Evolutionary conservation across 768 basidiomycete genomes (phyloP), one percentile per base, ranked within the genome.

Genomic region (Leucocoprinus sp.): DNA sequence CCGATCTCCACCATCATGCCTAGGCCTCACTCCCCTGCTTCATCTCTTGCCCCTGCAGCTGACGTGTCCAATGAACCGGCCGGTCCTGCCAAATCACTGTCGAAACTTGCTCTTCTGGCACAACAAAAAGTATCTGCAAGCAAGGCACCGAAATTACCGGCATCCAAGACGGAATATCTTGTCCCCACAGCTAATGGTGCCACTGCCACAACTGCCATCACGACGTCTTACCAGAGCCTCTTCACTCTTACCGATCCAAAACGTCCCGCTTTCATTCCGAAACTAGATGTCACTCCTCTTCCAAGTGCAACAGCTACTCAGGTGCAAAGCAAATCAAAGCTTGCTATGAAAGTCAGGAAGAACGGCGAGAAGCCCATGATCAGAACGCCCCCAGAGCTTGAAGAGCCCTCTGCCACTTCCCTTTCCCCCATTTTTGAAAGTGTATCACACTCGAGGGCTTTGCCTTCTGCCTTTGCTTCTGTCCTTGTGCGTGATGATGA

Each of bases 161-260:
- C 69, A 48, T 63, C 68, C 29, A 66, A 62, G 34, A 88, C 86
- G 5, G 79, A 87, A 56, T 84, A 81, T 57, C 63, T 87, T 8
- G 82, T 76, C 12, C 86, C 87, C 1, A 85, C 83, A 36, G 83
- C 82, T n/a, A 89, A 89, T 55, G 84, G 86, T 0, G 65, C 82
- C 2, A 80, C 84, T n/a, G 86, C 78, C 9, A 89, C 86, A 0
- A 87, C 85, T 12, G 86, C 86, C 1, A 89, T 89, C 55, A 89
- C 86, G 0, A 88, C 86, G 2, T 80, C 82, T 0, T 87, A 86
- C 51, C 85, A 87, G 49, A 77, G 80, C 5, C 67, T 87, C 22
- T 74, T 74, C 56, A 80, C 75, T 52, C 67, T 88, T 6, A 78
- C 75, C 23, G 67, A 75, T 51, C 72, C 75, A 37, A 60, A 57